Conservation (phyloP, 345 rosid genomes). For the Salix viminalis region DNA sequence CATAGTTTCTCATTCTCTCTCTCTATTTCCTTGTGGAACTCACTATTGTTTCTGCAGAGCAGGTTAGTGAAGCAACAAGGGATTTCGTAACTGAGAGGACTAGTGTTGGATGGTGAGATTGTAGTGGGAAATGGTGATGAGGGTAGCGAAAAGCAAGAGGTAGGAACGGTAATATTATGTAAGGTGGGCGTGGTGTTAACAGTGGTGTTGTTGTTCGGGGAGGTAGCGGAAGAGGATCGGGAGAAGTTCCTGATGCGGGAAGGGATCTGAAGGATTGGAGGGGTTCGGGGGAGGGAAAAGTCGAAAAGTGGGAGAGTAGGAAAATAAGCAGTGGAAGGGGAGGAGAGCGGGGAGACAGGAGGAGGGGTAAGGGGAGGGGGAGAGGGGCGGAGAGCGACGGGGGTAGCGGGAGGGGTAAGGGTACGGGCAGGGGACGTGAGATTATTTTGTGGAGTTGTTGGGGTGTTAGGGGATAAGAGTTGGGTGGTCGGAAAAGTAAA, state of each 20-base stretch:
- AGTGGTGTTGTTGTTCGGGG: neutral
- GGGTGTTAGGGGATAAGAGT: neutral
- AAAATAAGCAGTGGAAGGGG: conserved; percentile 11
- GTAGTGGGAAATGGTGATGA: conserved; percentile 24
- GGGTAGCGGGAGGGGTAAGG: neutral
- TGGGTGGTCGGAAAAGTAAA: conserved; percentile 11
- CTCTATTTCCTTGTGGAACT: conserved; percentile 14
- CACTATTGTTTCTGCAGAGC: conserved; percentile 2
- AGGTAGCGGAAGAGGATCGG: neutral
- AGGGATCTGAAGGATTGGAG: conserved; percentile 48
- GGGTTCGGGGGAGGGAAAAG: conserved; percentile 39
- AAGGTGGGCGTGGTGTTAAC: neutral
- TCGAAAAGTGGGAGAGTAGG: conserved; percentile 48
- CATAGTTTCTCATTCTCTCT: conserved; percentile 22
- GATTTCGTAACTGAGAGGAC: conserved; percentile 1
- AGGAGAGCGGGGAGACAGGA: conserved; percentile 1
- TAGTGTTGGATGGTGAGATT: conserved; percentile 8
- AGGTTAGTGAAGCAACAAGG: neutral
- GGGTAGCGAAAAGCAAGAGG: conserved; percentile 27
- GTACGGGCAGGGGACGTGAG: neutral
- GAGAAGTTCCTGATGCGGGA: conserved; percentile 33
- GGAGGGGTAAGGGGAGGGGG: conserved; percentile 1
- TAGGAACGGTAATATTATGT: too few relatives aligned
- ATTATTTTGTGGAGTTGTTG: neutral
- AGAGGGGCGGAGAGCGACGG: neutral